Evolutionary conservation across 208 protist genomes (phyloP).

Genomic region (Porcisia hertigi): DNA sequence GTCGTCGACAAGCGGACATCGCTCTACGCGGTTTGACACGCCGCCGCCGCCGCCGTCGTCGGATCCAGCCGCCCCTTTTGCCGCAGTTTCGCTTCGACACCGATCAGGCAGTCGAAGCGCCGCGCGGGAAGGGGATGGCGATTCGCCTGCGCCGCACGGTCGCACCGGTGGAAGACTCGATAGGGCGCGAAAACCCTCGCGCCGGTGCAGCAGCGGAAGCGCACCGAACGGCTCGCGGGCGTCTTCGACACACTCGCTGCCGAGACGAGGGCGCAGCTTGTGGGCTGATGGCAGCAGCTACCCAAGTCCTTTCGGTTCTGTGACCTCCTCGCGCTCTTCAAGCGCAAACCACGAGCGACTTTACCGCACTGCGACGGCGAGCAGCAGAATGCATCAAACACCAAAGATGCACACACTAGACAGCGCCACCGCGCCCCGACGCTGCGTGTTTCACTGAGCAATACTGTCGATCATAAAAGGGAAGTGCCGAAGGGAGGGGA

Average conservation of each 20-base stretch:
- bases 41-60: slow-evolving; percentile 19
- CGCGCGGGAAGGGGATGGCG: slow-evolving; percentile 30
- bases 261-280: slow-evolving; percentile 19
- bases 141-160: slow-evolving; percentile 55
- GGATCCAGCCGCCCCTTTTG: background rate
- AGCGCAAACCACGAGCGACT: slow-evolving; percentile 54
- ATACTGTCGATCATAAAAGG: background rate
- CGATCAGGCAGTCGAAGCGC: slow-evolving; percentile 3
- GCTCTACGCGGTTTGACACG: slow-evolving; percentile 44
- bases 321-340: slow-evolving; percentile 30
- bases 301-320: slow-evolving; percentile 31
- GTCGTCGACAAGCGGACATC: background rate
- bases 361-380: slow-evolving; percentile 68
- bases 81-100: background rate
- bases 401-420: slow-evolving; percentile 9
- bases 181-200: slow-evolving; percentile 4
- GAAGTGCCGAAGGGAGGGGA: background rate
- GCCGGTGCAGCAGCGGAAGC: slow-evolving; percentile 6
- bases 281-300: slow-evolving; percentile 17
- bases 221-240: slow-evolving; percentile 17
- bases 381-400: slow-evolving; percentile 49
- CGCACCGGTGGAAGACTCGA: slow-evolving; percentile 49
- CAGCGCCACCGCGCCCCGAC: slow-evolving; percentile 22
- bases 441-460: slow-evolving; percentile 55
- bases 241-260: slow-evolving; percentile 13